Conservation (phyloP, 352 stramenopile species). For the Globisporangium nodosum region DNA sequence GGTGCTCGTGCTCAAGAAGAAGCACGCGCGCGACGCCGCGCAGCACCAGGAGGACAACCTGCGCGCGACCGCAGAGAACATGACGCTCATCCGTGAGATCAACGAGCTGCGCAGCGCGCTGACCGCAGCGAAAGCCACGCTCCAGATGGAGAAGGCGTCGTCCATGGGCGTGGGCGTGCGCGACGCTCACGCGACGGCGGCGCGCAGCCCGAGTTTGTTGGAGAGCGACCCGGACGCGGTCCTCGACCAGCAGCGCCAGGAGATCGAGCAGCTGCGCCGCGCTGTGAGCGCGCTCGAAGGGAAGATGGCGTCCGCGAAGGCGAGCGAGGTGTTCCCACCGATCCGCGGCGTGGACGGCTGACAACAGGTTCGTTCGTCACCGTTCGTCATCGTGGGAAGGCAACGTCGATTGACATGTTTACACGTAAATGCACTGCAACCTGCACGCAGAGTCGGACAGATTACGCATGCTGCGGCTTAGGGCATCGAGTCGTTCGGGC, state of each 20-base stretch:
- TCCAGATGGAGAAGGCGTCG: conserved; percentile 71
- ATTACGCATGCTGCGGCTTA: background rate
- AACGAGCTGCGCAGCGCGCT: conserved; percentile 87
- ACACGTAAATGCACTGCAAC: background rate
- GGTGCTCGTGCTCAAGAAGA: conserved; percentile 86
- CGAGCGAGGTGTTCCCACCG: conserved; percentile 29
- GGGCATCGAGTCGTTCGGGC: conserved; percentile 40
- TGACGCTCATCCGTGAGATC: conserved; percentile 91
- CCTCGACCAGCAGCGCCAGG: conserved; percentile 43
- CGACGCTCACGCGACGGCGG: background rate
- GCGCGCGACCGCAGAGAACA: conserved; percentile 75
- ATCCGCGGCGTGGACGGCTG: conserved; percentile 38
- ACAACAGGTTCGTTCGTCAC: background rate
- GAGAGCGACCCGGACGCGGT: conserved; percentile 46
- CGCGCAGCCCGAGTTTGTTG: conserved; percentile 14
- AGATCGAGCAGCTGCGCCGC: conserved; percentile 76
- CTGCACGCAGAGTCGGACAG: background rate
- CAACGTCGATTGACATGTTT: background rate
- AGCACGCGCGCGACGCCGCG: conserved; percentile 71
- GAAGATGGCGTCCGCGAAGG: conserved; percentile 27
- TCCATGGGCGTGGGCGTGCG: no score
- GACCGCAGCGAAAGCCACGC: conserved; percentile 58
- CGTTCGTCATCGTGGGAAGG: no score
- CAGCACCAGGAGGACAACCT: conserved; percentile 62
- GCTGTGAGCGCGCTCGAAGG: conserved; percentile 74